phyloP scores from a whole-genome alignment of 345 rosid species.

The Euphorbia peplus region DNA sequence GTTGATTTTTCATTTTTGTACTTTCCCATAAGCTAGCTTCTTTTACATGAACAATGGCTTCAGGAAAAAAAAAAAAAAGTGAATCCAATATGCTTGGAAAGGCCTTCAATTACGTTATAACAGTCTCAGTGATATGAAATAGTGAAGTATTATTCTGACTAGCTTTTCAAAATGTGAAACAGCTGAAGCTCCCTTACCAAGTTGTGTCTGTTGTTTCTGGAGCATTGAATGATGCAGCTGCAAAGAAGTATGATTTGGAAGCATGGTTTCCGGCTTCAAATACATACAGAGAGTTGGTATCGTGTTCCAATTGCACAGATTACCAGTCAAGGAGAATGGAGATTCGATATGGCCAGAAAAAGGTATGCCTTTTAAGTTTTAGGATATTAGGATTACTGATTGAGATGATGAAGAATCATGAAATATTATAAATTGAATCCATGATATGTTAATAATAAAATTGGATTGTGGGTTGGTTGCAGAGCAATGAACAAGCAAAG shows the following conservation, averaged over 20 bases:
- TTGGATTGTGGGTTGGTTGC: conserved; percentile 16
- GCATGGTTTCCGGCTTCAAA: conserved; percentile 94
- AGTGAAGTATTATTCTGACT: too few relatives aligned
- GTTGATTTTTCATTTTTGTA: background rate
- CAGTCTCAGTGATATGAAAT: too few relatives aligned
- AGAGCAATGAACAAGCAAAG: conserved; percentile 76
- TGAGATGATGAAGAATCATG: background rate
- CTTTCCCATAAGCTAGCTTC: background rate
- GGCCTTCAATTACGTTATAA: too few relatives aligned
- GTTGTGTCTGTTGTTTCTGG: conserved; percentile 87
- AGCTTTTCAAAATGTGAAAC: conserved; percentile 20
- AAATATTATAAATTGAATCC: too few relatives aligned
- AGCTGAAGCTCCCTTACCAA: conserved; percentile 82
- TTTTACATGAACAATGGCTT: background rate
- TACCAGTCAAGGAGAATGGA: conserved; percentile 85
- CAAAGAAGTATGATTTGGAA: conserved; percentile 92
- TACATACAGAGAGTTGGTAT: conserved; percentile 87
- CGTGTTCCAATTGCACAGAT: conserved; percentile 91
- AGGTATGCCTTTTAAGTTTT: conserved; percentile 36
- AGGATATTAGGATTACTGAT: background rate
- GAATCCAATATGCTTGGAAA: too few relatives aligned
- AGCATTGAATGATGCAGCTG: conserved; percentile 90
- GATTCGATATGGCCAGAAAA: conserved; percentile 89
- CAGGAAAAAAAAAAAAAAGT: background rate
- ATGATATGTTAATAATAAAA: background rate